These are phyloP conservation scores for Leptographium lundbergii DNA, from an alignment of 2,329 filamentous ascomycete genomes.

Conservation along the genomic window DNA sequence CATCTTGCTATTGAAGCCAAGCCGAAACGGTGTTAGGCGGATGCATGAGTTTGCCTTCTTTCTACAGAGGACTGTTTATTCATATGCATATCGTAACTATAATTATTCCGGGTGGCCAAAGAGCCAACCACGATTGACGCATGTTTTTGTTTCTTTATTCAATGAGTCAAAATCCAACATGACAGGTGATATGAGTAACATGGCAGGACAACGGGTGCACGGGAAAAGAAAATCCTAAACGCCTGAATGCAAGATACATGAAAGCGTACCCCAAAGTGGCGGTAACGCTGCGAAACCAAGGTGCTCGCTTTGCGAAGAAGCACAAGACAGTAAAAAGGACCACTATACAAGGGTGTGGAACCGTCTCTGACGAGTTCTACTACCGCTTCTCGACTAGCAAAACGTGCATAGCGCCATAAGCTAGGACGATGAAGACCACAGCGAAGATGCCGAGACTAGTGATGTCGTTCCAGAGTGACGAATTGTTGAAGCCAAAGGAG, in stretches of 20 bases:
- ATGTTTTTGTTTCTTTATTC: not conserved
- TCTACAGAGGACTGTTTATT: not conserved
- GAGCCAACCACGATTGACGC: not conserved
- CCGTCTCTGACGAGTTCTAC: not conserved
- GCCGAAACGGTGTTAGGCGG: not conserved
- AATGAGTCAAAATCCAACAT: not conserved
- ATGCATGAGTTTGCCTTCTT: not conserved
- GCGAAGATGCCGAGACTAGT: conserved; percentile 73
- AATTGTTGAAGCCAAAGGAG: conserved; percentile 86
- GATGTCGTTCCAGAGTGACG: conserved; percentile 75
- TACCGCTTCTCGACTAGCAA: conserved; percentile 79
- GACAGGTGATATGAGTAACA: not conserved
- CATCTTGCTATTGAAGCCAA: not conserved
- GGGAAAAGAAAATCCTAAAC: not conserved
- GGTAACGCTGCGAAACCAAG: not conserved
- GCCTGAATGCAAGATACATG: not conserved
- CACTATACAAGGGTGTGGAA: not conserved
- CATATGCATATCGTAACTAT: not conserved
- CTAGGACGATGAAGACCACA: conserved; percentile 70
- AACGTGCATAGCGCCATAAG: conserved; percentile 87
- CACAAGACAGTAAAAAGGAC: not conserved
- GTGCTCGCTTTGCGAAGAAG: not conserved
- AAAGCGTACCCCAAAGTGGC: not conserved
- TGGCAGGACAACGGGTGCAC: not conserved
- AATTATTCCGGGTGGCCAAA: not conserved